A percentile compares a stretch with the other conserved stretches of the same genome.
Conservation (phyloP, 495 filamentous ascomycete genomes). For the Aspergillus indologenus region DNA sequence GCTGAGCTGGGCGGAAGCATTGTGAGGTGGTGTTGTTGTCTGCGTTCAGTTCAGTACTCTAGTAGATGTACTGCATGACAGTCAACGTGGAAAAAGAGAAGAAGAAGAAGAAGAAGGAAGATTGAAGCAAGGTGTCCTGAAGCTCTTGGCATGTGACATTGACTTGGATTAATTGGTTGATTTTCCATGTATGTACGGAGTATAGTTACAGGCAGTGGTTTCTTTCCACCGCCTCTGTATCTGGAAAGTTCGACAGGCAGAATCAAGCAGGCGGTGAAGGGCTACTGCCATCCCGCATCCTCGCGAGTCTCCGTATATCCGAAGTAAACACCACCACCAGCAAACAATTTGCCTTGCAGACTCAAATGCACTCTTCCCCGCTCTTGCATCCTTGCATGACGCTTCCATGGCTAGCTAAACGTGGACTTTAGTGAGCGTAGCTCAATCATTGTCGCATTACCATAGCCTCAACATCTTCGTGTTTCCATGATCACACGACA, state of each 20-base stretch:
- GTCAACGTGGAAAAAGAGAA: no score
- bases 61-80: conserved; percentile 3
- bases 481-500: conserved; percentile 1
- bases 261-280: neutral
- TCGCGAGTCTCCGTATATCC: neutral
- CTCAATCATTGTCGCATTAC: neutral
- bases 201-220: no score
- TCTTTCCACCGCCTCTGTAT: no score
- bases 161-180: neutral
- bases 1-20: conserved; percentile 28
- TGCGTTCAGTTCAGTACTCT: no score
- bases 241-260: no score
- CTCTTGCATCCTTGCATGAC: neutral
- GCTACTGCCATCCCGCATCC: conserved; percentile 10
- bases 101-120: conserved; percentile 8
- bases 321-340: neutral
- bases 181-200: neutral
- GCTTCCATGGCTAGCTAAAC: neutral
- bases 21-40: no score
- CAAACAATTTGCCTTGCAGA: neutral
- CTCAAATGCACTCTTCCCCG: neutral
- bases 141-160: conserved; percentile 45
- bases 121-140: conserved; percentile 48
- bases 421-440: neutral
- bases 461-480: neutral